These are phyloP conservation scores for Amborella trichopoda DNA, from an alignment of 164 flowering plant species.

Conservation along the genomic window DNA sequence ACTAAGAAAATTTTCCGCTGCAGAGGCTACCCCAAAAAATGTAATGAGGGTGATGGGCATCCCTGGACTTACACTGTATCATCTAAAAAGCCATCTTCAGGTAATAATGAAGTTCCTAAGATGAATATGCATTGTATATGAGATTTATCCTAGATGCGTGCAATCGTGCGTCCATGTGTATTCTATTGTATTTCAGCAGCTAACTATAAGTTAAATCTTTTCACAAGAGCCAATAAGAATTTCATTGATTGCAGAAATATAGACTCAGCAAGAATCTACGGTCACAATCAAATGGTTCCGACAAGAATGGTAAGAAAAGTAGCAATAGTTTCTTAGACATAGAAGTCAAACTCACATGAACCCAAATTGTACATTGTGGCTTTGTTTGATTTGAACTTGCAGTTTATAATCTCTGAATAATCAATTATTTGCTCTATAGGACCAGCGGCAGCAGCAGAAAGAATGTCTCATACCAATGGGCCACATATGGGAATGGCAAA, in stretches of 20 bases:
- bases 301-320: conserved; percentile 40
- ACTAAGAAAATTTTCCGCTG: conserved; percentile 13
- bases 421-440: too few species aligned
- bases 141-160: too few species aligned
- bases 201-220: not conserved
- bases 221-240: conserved; percentile 5
- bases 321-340: too few species aligned
- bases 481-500: conserved; percentile 26
- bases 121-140: too few species aligned
- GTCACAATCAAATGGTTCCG: conserved; percentile 45
- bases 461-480: conserved; percentile 39
- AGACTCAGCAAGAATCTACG: conserved; percentile 78
- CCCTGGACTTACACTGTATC: conserved; percentile 93
- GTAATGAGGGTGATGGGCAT: conserved; percentile 94
- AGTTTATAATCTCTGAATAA: too few species aligned
- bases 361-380: not conserved
- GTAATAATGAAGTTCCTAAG: conserved; percentile 17
- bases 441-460: conserved; percentile 34
- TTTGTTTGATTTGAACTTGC: not conserved
- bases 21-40: conserved; percentile 96
- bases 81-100: conserved; percentile 95
- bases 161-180: too few species aligned
- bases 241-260: conserved; percentile 54
- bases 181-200: too few species aligned
- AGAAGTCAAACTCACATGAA: not conserved